phyloP scores from a whole-genome alignment of 164 flowering plant genomes.

The Litsea cubeba region DNA sequence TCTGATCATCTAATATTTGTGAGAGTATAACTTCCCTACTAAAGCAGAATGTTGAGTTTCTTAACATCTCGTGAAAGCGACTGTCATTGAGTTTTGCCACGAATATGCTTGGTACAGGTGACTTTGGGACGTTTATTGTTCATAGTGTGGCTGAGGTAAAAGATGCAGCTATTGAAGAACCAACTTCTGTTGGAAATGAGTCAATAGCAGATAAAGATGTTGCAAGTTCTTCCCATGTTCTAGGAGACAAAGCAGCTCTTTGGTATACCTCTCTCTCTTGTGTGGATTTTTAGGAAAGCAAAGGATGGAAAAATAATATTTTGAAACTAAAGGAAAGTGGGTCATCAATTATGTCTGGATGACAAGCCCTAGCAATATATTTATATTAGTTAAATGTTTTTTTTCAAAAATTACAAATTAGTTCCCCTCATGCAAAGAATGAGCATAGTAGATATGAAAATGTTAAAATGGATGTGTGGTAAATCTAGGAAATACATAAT shows the following conservation, averaged over 20 bases:
- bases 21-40: neutral
- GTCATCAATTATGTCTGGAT: no score
- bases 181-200: conserved; percentile 18
- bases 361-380: no score
- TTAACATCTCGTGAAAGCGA: neutral
- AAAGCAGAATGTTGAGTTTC: neutral
- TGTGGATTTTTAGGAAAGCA: no score
- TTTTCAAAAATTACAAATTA: no score
- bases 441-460: no score
- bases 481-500: no score
- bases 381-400: no score
- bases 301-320: no score
- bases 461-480: no score
- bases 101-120: conserved; percentile 40
- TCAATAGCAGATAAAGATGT: conserved; percentile 18
- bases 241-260: conserved; percentile 19
- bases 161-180: conserved; percentile 18
- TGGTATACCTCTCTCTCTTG: conserved; percentile 26
- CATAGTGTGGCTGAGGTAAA: conserved; percentile 44
- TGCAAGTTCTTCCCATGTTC: conserved; percentile 24
- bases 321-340: no score
- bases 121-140: conserved; percentile 78
- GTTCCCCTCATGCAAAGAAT: no score
- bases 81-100: neutral
- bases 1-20: no score